These are phyloP conservation scores for Trametes cubensis DNA, from an alignment of 768 basidiomycete species.

Conservation along the genomic window DNA sequence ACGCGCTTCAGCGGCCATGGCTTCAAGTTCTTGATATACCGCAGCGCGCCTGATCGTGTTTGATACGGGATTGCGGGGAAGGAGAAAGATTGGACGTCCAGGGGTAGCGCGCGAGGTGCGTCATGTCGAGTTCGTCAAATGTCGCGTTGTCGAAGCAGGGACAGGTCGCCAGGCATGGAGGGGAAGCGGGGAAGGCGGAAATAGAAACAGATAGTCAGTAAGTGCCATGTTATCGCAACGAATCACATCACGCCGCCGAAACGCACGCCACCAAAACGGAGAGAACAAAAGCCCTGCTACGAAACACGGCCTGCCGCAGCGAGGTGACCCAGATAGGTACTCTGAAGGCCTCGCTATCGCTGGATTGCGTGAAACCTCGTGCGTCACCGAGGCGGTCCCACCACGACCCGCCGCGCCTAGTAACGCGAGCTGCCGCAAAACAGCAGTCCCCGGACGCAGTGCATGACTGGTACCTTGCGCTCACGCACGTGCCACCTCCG, in stretches of 20 bases:
- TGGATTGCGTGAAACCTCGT: background rate
- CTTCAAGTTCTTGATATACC: conserved; percentile 75
- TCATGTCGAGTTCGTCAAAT: background rate
- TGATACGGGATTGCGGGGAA: background rate
- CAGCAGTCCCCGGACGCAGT: background rate
- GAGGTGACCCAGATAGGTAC: background rate
- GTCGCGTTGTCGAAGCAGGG: conserved; percentile 2
- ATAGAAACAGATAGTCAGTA: conserved; percentile 8
- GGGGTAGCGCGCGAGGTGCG: background rate
- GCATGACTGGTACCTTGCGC: too few relatives aligned
- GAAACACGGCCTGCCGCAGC: background rate
- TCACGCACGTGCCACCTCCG: conserved; percentile 4
- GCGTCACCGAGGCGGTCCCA: conserved; percentile 1
- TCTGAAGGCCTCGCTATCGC: background rate
- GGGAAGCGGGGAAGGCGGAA: background rate
- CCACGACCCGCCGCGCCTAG: background rate
- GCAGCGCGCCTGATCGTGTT: conserved; percentile 53
- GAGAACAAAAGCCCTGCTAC: background rate
- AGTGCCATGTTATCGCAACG: background rate
- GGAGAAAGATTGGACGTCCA: conserved; percentile 10
- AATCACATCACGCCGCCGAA: too few relatives aligned
- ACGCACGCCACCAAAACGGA: conserved; percentile 14
- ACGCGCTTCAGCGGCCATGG: conserved; percentile 83
- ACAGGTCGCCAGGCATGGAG: background rate
- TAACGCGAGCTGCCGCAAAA: background rate